These are phyloP conservation scores for Pichia sporocuriosa DNA, from an alignment of 805 yeast genomes.

Conservation along the genomic window DNA sequence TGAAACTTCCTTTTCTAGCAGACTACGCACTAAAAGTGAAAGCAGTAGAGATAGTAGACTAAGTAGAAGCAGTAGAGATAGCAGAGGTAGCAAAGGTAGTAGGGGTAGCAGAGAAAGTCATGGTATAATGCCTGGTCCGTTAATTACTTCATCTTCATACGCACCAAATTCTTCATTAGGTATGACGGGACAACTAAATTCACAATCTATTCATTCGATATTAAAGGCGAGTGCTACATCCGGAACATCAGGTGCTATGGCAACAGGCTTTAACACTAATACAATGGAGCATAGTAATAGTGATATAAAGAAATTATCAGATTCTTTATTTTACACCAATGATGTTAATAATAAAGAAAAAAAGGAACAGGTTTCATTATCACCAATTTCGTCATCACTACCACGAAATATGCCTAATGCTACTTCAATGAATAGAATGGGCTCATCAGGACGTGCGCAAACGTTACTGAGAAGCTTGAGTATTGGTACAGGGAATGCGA, in stretches of 20 bases:
- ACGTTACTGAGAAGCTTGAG: constrained; percentile 9
- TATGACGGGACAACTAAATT: neutral
- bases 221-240: constrained; percentile 13
- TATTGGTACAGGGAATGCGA: constrained; percentile 1
- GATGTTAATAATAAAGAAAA: neutral
- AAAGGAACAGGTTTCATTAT: neutral
- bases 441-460: constrained; percentile 7
- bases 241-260: constrained; percentile 10
- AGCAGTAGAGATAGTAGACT: constrained; percentile 1
- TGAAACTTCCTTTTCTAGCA: neutral
- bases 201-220: constrained; percentile 8
- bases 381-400: constrained; percentile 1
- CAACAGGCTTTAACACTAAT: constrained; percentile 2
- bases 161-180: constrained; percentile 9
- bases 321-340: neutral
- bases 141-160: neutral
- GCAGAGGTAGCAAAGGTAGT: constrained; percentile 7
- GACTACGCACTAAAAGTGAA: constrained; percentile 1
- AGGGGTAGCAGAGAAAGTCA: constrained; percentile 8
- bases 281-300: neutral
- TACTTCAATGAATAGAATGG: neutral
- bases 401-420: neutral
- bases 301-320: neutral
- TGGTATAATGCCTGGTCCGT: constrained; percentile 7
- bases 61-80: constrained; percentile 4